Evolutionary conservation across 345 rosid genomes (phyloP).

Genomic region (Acer yangbiense): DNA sequence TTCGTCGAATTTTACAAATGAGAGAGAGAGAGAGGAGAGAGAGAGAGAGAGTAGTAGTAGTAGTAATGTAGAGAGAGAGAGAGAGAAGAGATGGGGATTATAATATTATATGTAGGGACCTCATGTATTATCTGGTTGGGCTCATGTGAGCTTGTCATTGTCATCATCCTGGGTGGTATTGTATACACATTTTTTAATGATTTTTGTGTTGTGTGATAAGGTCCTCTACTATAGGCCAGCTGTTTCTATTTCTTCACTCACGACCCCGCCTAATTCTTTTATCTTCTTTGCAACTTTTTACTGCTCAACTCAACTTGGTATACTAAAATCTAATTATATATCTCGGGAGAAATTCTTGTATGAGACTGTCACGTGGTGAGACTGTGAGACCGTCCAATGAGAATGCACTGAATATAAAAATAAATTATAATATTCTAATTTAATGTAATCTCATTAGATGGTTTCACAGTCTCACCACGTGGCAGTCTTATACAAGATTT

Average conservation of each 20-base stretch:
- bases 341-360: too few species aligned
- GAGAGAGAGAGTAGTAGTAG: too few species aligned
- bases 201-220: background rate
- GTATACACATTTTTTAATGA: background rate
- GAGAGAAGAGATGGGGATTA: constrained; percentile 15
- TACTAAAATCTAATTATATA: too few species aligned
- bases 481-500: too few species aligned
- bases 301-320: background rate
- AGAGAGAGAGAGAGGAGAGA: too few species aligned
- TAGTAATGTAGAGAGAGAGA: background rate
- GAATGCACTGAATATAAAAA: too few species aligned
- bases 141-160: constrained; percentile 61
- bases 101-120: constrained; percentile 41
- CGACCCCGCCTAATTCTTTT: background rate
- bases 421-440: too few species aligned
- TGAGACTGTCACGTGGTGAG: too few species aligned
- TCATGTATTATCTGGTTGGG: constrained; percentile 55
- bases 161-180: constrained; percentile 39
- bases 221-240: constrained; percentile 28
- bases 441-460: too few species aligned
- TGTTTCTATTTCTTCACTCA: constrained; percentile 13
- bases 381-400: too few species aligned
- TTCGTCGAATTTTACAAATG: too few species aligned
- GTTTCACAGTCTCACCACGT: too few species aligned
- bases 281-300: background rate